Percentiles rank a stretch among this genome's conserved stretches.
phyloP scores from a whole-genome alignment of 371 early-diverging fungal species.

The Saksenaea vasiformis region DNA sequence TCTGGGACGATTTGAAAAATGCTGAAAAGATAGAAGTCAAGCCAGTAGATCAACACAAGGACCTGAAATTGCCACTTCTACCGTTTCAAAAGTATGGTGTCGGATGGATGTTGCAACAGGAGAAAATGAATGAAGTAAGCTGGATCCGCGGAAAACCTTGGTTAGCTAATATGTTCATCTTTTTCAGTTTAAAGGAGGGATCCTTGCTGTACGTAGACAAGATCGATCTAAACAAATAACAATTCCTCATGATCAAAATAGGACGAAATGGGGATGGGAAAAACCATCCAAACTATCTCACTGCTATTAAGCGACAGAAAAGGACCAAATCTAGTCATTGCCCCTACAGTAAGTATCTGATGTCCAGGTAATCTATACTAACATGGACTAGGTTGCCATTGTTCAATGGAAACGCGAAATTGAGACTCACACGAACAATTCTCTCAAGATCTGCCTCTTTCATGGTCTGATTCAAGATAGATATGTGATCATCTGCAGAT shows the following conservation, averaged over 20 bases:
- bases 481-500: not conserved
- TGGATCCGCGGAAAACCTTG: not conserved
- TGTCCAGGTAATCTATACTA: not conserved
- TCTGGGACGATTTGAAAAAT: constrained; percentile 73
- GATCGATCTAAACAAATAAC: not conserved
- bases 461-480: constrained; percentile 56
- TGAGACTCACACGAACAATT: constrained; percentile 64
- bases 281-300: constrained; percentile 96
- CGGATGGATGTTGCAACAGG: constrained; percentile 82
- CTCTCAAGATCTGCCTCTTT: constrained; percentile 66
- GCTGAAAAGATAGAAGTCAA: constrained; percentile 28
- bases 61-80: constrained; percentile 74
- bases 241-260: not conserved
- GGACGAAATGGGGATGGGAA: constrained; percentile 99
- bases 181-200: constrained; percentile 76
- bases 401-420: constrained; percentile 91
- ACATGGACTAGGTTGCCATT: constrained; percentile 67
- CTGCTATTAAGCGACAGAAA: constrained; percentile 68
- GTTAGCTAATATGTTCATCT: not conserved
- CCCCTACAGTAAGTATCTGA: constrained; percentile 64
- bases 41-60: constrained; percentile 69
- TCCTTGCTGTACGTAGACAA: constrained; percentile 62
- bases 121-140: constrained; percentile 48
- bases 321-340: constrained; percentile 83
- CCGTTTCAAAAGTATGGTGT: constrained; percentile 91